Evolutionary conservation across 2,329 filamentous ascomycete species (phyloP), one percentile per base, ranked within the genome.

Genomic region (Xylariaceae sp.): DNA sequence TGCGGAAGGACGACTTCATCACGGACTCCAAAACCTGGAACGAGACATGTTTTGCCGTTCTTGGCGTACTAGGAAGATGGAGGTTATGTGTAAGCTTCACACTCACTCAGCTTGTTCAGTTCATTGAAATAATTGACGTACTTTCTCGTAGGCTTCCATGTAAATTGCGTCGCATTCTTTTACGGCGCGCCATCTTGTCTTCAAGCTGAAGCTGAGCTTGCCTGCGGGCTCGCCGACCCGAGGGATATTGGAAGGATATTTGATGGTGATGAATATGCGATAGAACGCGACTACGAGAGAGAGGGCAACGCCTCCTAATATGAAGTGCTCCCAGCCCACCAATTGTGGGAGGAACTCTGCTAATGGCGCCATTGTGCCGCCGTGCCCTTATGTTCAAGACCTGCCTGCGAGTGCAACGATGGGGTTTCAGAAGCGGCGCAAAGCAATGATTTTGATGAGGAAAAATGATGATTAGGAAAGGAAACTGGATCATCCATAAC

Each of bases 1-100:
- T 42, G 43, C 27, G 48, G 48, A 2, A 50, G 35, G 10, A 47
- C 46, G 39, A 42, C 17, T 7, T 50, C 44, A 33, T 42, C 31
- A 30, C 43, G 39, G 1, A 36, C n/a, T 10, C 48, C 48, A 11
- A 47, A 33, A 17, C 48, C 48, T 9, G 48, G 48, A 17, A 42
- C 44, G 4, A 50, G 48, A 5, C 31, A 44, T 3, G 48, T 42
- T 31, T 41, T 50, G 30, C 48, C 31, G 14, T 30, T 18, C 33
- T 50, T 50, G 7, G 38, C 33, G 15, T 36, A 36, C 33, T 36
- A 36, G 11, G 10, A 49, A 17, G 32, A 38, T 15, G 32, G 22
- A 14, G n/a, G 11, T 14, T 15, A 17, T 6, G 32, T 18, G 18
- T 15, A 17, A 35, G 32, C 12, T 10, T 15, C n/a, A 36, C 17